These are phyloP conservation scores for Vigna mungo DNA, from an alignment of 306 rosid genomes.

Conservation along the genomic window DNA sequence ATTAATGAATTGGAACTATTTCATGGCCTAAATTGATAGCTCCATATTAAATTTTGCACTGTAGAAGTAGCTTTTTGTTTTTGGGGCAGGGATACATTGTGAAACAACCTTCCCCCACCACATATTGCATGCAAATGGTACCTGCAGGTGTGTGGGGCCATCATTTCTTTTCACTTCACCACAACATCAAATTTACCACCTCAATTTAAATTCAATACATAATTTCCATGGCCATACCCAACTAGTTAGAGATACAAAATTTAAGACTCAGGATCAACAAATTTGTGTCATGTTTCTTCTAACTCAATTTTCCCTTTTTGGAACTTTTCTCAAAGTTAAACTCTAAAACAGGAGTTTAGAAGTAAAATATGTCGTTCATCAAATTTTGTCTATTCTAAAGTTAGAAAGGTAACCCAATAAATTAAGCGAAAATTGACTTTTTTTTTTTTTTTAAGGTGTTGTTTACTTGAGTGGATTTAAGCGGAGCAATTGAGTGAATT, in stretches of 20 bases:
- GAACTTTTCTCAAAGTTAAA: neutral
- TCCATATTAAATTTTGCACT: conserved; percentile 29
- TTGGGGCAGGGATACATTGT: conserved; percentile 21
- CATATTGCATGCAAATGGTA: conserved; percentile 43
- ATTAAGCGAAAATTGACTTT: too few species aligned
- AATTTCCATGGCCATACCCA: neutral
- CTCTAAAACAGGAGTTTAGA: neutral
- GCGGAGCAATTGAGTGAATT: too few species aligned
- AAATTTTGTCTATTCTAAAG: neutral
- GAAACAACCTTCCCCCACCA: conserved; percentile 50
- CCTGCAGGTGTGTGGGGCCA: conserved; percentile 44
- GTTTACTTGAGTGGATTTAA: too few species aligned
- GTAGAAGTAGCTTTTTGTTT: conserved; percentile 7
- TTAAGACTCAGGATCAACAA: neutral
- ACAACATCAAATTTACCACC: conserved; percentile 6
- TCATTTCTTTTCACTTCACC: conserved; percentile 32
- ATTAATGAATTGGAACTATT: conserved; percentile 23
- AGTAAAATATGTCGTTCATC: neutral
- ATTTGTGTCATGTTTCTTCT: too few species aligned
- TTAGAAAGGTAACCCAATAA: too few species aligned
- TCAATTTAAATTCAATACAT: neutral
- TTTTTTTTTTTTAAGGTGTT: too few species aligned
- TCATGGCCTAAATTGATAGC: conserved; percentile 20
- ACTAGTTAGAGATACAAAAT: neutral
- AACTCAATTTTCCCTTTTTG: too few species aligned